Evolutionary conservation across 192 early-diverging fungal species (phyloP).

Genomic region (Coemansia sp.): DNA sequence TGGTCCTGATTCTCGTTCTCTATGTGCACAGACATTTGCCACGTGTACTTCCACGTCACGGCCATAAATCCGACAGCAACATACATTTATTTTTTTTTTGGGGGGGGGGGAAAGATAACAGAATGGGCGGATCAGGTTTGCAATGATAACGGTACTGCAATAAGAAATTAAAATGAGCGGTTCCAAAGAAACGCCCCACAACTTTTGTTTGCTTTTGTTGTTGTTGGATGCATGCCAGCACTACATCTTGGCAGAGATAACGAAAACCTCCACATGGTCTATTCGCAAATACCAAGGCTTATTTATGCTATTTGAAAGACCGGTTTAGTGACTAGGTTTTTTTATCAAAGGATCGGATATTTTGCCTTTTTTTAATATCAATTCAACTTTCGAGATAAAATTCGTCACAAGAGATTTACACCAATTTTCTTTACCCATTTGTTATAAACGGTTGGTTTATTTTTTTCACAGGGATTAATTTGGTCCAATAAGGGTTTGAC

Average conservation of each 20-base stretch:
- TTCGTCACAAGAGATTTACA: neutral
- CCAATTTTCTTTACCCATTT: neutral
- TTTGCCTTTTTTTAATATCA: neutral
- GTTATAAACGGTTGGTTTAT: neutral
- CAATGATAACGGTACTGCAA: too few species aligned
- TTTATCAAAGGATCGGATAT: neutral
- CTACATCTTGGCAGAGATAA: too few species aligned
- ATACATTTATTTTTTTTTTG: neutral
- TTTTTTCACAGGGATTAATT: neutral
- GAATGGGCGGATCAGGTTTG: neutral
- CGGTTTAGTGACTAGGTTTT: neutral
- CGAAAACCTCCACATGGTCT: neutral
- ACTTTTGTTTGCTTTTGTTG: too few species aligned
- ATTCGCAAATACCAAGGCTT: too few species aligned
- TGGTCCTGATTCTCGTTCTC: neutral
- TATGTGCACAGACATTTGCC: neutral
- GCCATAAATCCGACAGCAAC: neutral
- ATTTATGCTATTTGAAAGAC: neutral
- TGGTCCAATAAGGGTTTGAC: neutral
- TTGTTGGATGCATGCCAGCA: too few species aligned
- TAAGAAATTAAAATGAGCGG: too few species aligned
- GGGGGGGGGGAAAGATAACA: neutral
- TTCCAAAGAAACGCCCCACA: too few species aligned
- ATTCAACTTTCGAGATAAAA: neutral
- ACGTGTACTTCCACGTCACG: conserved; percentile 8